Evolutionary conservation across 805 yeast genomes (phyloP).

Genomic region (Schizosaccharomyces pombe): DNA sequence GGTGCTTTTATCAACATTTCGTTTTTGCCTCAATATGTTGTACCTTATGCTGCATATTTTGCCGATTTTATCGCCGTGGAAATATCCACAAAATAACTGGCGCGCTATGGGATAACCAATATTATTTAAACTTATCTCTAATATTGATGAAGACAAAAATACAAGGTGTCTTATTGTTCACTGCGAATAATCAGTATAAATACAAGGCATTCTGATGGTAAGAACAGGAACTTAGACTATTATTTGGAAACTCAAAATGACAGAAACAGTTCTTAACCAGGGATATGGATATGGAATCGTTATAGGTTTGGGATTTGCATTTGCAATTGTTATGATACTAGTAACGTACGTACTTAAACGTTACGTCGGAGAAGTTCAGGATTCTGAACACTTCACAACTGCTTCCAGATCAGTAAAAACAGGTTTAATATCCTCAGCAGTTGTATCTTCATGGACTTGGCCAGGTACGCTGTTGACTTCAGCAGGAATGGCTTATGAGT

Average conservation of each 20-base stretch:
- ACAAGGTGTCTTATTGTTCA: no score
- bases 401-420: conserved; percentile 24
- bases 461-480: conserved; percentile 16
- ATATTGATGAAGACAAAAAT: no score
- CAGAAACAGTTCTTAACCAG: conserved; percentile 14
- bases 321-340: conserved; percentile 22
- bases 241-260: no score
- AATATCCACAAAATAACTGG: no score
- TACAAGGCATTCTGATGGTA: no score
- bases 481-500: conserved; percentile 14
- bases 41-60: no score
- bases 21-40: no score
- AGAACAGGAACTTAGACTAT: no score
- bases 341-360: conserved; percentile 19
- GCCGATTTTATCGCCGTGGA: no score
- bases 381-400: conserved; percentile 24
- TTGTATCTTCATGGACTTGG: conserved; percentile 23
- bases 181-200: conserved; percentile 14
- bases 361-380: conserved; percentile 20
- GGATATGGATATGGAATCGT: conserved; percentile 22
- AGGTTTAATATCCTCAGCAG: conserved; percentile 23
- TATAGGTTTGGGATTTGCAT: conserved; percentile 22
- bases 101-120: no score
- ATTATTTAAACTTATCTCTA: no score
- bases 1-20: no score